These are phyloP conservation scores for Sarocladium brachiariae DNA, from an alignment of 2,329 filamentous ascomycete species.

Conservation along the genomic window DNA sequence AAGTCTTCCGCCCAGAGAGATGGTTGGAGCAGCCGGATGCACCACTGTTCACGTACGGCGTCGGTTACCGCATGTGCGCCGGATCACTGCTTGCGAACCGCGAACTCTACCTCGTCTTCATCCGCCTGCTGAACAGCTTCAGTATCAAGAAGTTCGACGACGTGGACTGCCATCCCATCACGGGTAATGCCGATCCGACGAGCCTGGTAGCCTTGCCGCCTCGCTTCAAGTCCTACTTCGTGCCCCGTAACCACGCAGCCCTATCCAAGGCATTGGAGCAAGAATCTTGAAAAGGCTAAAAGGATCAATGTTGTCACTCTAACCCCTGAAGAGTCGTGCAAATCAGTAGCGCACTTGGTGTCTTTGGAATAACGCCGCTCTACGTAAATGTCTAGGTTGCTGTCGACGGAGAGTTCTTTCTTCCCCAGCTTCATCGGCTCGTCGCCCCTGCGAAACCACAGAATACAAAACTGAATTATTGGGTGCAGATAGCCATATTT, in stretches of 20 bases:
- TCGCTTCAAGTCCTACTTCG: conserved; percentile 50
- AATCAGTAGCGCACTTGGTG: too few species aligned
- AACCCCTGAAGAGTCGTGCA: too few species aligned
- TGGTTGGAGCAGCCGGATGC: conserved; percentile 57
- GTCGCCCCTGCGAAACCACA: too few species aligned
- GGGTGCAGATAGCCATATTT: too few species aligned
- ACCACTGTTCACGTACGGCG: conserved; percentile 57
- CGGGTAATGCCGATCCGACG: conserved; percentile 53
- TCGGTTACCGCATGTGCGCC: conserved; percentile 63
- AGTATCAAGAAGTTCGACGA: conserved; percentile 46
- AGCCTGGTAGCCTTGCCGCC: conserved; percentile 55
- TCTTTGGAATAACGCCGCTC: too few species aligned
- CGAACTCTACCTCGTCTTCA: conserved; percentile 58
- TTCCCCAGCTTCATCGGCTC: too few species aligned
- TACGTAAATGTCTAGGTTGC: too few species aligned
- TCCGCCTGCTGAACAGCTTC: conserved; percentile 56
- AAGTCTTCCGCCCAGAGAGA: conserved; percentile 49
- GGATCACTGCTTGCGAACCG: conserved; percentile 56
- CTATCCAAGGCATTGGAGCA: conserved; percentile 9
- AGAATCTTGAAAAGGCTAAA: too few species aligned
- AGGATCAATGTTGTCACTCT: too few species aligned
- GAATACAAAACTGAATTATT: too few species aligned
- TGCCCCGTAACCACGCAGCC: conserved; percentile 34
- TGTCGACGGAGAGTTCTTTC: too few species aligned
- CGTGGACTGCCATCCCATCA: conserved; percentile 52